Evolutionary conservation across 768 basidiomycete species (phyloP).

Genomic region (Suillus variegatus): DNA sequence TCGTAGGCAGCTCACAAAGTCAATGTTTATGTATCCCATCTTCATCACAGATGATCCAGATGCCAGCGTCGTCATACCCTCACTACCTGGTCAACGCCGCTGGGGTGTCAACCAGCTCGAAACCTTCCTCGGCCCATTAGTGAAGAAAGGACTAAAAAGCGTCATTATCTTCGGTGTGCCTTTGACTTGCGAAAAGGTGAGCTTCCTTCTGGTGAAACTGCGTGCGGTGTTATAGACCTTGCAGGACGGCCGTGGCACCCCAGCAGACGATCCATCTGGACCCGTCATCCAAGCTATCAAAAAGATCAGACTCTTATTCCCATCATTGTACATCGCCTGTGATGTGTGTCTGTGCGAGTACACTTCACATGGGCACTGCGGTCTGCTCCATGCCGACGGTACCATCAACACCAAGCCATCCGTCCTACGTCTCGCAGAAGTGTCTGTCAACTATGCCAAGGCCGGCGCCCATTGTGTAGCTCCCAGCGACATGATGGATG

Average conservation of each 20-base stretch:
- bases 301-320: conserved; percentile 75
- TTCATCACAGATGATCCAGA: conserved; percentile 96
- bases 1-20: conserved; percentile 77
- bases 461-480: conserved; percentile 99
- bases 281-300: conserved; percentile 95
- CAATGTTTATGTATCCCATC: conserved; percentile 99
- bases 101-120: conserved; percentile 97
- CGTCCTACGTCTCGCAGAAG: conserved; percentile 86
- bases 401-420: conserved; percentile 79
- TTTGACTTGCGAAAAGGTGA: conserved; percentile 73
- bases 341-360: conserved; percentile 99
- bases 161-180: conserved; percentile 97
- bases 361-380: conserved; percentile 97
- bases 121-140: conserved; percentile 82
- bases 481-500: conserved; percentile 99
- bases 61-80: conserved; percentile 73
- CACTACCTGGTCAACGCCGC: conserved; percentile 83
- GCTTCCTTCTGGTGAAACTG: conserved; percentile 7
- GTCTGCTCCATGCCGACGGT: conserved; percentile 70
- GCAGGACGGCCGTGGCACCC: conserved; percentile 80
- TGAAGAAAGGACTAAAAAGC: conserved; percentile 86
- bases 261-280: conserved; percentile 86
- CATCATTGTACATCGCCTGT: conserved; percentile 83
- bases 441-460: conserved; percentile 87
- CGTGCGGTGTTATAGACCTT: background rate